Percentiles rank a stretch among this genome's conserved stretches.
phyloP scores from a whole-genome alignment of 2,329 filamentous ascomycete genomes.

The Xylaria hypoxylon region DNA sequence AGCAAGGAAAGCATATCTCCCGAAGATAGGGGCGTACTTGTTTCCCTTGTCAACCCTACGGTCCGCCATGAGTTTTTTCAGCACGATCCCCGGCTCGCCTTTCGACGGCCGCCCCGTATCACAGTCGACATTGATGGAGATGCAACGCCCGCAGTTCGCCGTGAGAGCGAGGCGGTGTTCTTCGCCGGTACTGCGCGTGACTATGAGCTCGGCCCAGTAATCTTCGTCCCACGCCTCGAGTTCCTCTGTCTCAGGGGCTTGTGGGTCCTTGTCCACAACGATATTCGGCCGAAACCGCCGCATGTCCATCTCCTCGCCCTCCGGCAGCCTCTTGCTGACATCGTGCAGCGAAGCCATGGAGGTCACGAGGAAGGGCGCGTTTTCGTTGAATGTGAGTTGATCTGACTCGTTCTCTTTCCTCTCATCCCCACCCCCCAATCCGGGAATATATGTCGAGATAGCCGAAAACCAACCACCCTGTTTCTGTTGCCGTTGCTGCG shows the following conservation, averaged over 20 bases:
- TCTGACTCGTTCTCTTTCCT: slow-evolving; percentile 47
- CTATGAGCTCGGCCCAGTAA: slow-evolving; percentile 73
- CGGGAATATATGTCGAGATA: slow-evolving; percentile 51
- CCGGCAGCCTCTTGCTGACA: slow-evolving; percentile 68
- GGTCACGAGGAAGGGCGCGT: slow-evolving; percentile 79
- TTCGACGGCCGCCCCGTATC: slow-evolving; percentile 68
- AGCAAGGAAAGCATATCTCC: slow-evolving; percentile 74
- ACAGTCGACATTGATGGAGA: slow-evolving; percentile 79
- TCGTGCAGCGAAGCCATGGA: slow-evolving; percentile 76
- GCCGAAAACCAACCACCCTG: slow-evolving; percentile 51
- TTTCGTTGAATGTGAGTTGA: slow-evolving; percentile 77
- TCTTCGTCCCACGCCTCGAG: slow-evolving; percentile 73
- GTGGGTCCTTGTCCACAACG: slow-evolving; percentile 65
- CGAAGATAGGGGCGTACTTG: slow-evolving; percentile 78
- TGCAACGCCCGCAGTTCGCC: slow-evolving; percentile 76
- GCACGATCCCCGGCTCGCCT: slow-evolving; percentile 68
- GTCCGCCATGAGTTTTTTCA: slow-evolving; percentile 78
- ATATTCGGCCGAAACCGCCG: slow-evolving; percentile 80
- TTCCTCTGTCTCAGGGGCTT: slow-evolving; percentile 15
- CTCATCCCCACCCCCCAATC: slow-evolving; percentile 10
- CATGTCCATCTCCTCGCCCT: slow-evolving; percentile 66
- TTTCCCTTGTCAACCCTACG: slow-evolving; percentile 76
- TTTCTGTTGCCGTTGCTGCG: slow-evolving; percentile 39
- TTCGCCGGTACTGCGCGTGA: slow-evolving; percentile 47
- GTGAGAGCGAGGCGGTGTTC: slow-evolving; percentile 65